A percentile compares a stretch with the other conserved stretches of the same genome.
These are phyloP conservation scores for Colletotrichum magnum DNA, from an alignment of 2,329 filamentous ascomycete genomes.

Conservation along the genomic window DNA sequence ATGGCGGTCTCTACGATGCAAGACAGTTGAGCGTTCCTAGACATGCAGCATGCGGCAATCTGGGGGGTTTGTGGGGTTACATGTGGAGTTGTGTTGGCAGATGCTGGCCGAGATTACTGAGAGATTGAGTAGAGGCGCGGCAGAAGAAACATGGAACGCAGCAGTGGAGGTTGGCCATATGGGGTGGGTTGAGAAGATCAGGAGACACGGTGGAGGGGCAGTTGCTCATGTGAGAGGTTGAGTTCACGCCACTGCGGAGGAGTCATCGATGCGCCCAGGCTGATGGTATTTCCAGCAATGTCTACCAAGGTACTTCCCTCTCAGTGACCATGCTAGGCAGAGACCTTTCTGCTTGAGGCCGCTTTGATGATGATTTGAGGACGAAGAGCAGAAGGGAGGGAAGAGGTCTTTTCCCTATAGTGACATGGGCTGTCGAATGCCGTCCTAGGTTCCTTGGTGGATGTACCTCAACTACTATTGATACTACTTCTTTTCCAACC, in stretches of 20 bases:
- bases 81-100: too few species aligned
- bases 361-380: neutral
- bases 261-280: slow-evolving; percentile 22
- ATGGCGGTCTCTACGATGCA: too few species aligned
- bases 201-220: slow-evolving; percentile 9
- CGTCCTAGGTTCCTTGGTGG: neutral
- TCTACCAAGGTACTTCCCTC: too few species aligned
- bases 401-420: neutral
- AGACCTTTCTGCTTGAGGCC: neutral
- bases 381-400: neutral
- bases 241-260: slow-evolving; percentile 28
- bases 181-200: slow-evolving; percentile 1
- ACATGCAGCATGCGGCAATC: too few species aligned
- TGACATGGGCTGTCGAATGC: neutral
- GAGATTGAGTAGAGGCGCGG: too few species aligned
- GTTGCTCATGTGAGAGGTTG: slow-evolving; percentile 25
- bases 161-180: slow-evolving; percentile 1
- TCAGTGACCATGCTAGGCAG: neutral
- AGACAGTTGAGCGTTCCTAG: too few species aligned
- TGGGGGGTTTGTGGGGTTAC: too few species aligned
- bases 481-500: neutral
- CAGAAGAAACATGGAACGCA: too few species aligned
- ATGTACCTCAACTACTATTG: too few species aligned
- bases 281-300: neutral
- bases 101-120: too few species aligned